phyloP scores from a whole-genome alignment of 495 filamentous ascomycete species.

The Aspergillus homomorphus region DNA sequence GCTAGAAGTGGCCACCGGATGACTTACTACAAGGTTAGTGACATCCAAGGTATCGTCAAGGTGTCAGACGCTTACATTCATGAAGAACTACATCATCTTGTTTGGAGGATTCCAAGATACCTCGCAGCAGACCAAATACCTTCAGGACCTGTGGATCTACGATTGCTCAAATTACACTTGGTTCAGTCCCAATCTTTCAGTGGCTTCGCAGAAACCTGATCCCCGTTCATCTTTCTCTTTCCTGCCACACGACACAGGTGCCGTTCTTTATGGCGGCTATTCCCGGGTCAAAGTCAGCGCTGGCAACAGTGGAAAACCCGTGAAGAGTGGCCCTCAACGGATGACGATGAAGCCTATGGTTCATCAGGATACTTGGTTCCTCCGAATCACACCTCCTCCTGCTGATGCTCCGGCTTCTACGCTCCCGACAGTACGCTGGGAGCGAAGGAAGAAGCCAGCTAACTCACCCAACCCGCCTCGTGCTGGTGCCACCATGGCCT shows the following conservation, averaged over 20 bases:
- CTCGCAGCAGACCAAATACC: slow-evolving; percentile 85
- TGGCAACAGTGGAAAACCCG: slow-evolving; percentile 49
- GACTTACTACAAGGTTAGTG: slow-evolving; percentile 76
- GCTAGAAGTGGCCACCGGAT: slow-evolving; percentile 92
- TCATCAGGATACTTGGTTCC: slow-evolving; percentile 92
- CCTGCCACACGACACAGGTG: slow-evolving; percentile 83
- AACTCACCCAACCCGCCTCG: slow-evolving; percentile 82
- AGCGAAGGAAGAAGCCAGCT: slow-evolving; percentile 84
- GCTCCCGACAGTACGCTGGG: slow-evolving; percentile 77
- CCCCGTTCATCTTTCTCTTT: slow-evolving; percentile 86
- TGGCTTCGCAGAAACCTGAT: slow-evolving; percentile 81
- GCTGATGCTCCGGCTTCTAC: slow-evolving; percentile 58
- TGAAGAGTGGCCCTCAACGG: slow-evolving; percentile 60
- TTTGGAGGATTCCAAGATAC: slow-evolving; percentile 95
- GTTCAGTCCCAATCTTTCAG: slow-evolving; percentile 66
- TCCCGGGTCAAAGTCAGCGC: slow-evolving; percentile 74
- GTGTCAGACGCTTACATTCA: slow-evolving; percentile 7
- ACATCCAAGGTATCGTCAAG: slow-evolving; percentile 23
- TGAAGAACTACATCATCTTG: slow-evolving; percentile 64
- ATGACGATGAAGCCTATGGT: slow-evolving; percentile 79
- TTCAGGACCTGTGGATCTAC: slow-evolving; percentile 68
- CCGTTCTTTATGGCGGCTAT: slow-evolving; percentile 89
- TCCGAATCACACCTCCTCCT: slow-evolving; percentile 71
- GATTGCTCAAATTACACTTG: slow-evolving; percentile 71
- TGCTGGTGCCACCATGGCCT: slow-evolving; percentile 86